Conservation (phyloP, 345 rosid species). For the Limnanthes douglasii region DNA sequence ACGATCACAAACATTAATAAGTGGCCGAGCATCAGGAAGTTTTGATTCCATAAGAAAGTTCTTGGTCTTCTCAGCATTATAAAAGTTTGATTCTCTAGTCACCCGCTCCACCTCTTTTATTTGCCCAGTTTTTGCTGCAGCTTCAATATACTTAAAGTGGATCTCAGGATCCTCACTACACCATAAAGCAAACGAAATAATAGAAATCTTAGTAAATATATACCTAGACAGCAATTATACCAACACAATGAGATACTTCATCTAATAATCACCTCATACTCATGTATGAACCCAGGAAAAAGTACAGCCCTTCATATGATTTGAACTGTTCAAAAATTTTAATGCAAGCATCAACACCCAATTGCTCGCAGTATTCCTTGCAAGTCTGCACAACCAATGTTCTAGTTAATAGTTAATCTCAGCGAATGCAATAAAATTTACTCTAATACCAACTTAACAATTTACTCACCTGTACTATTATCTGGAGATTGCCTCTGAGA, state of each 20-base stretch:
- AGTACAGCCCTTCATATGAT: constrained; percentile 95
- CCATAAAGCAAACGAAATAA: constrained; percentile 7
- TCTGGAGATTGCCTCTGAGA: constrained; percentile 91
- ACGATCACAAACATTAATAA: constrained; percentile 97
- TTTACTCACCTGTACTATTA: constrained; percentile 78
- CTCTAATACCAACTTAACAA: constrained; percentile 2
- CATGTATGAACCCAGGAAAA: constrained; percentile 91
- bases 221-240: constrained; percentile 2
- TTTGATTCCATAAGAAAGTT: constrained; percentile 98
- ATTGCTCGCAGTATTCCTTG: constrained; percentile 95
- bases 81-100: constrained; percentile 90
- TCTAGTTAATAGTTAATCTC: constrained; percentile 11
- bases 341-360: constrained; percentile 90
- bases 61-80: constrained; percentile 92
- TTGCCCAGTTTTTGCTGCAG: constrained; percentile 93
- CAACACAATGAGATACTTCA: constrained; percentile 7
- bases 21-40: constrained; percentile 98
- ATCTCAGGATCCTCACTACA: constrained; percentile 97
- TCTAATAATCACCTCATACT: constrained; percentile 60
- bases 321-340: constrained; percentile 96
- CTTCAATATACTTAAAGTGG: constrained; percentile 96
- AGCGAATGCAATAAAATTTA: constrained; percentile 1
- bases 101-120: constrained; percentile 99
- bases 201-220: constrained; percentile 5
- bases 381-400: constrained; percentile 46